Percentiles rank a stretch among this genome's conserved stretches.
Evolutionary conservation across 176 grass and related monocot species (phyloP).

Genomic region (Oryza meridionalis): DNA sequence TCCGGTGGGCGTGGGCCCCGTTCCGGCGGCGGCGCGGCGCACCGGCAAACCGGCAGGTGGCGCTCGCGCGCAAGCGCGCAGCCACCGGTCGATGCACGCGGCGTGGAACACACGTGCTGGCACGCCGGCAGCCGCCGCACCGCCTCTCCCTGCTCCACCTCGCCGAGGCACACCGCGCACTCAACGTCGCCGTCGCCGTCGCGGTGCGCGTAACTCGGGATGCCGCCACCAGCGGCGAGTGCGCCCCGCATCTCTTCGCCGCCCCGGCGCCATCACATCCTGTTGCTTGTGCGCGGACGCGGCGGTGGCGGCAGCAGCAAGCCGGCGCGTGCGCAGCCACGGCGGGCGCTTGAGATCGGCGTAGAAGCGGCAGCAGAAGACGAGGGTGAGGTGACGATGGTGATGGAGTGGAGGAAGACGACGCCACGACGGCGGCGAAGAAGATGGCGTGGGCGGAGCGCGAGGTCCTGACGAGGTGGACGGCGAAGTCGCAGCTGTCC

Average conservation of each 20-base stretch:
- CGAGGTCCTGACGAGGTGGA: conserved; percentile 27
- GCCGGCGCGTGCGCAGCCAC: conserved; percentile 11
- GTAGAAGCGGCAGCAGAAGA: conserved; percentile 40
- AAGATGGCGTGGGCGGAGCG: conserved; percentile 24
- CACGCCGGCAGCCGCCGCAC: conserved; percentile 50
- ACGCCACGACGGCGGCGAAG: conserved; percentile 5
- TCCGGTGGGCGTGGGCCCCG: conserved; percentile 4
- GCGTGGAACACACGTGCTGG: conserved; percentile 61
- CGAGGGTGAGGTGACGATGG: no score
- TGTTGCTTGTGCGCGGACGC: no score
- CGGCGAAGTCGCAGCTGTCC: conserved; percentile 43
- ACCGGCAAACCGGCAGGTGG: conserved; percentile 58
- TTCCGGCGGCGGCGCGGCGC: background rate
- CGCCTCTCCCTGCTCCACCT: conserved; percentile 40
- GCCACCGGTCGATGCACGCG: conserved; percentile 55
- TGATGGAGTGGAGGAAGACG: no score
- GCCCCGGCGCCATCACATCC: conserved; percentile 2
- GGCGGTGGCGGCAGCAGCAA: no score
- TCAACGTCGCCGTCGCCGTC: conserved; percentile 4
- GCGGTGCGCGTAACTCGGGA: conserved; percentile 45
- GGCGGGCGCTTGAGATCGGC: conserved; percentile 39
- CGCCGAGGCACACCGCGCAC: conserved; percentile 62
- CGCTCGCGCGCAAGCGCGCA: conserved; percentile 31
- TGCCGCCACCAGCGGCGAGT: conserved; percentile 3
- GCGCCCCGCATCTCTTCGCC: conserved; percentile 23